phyloP scores from a whole-genome alignment of 2,329 filamentous ascomycete genomes.

The Scedosporium apiospermum region DNA sequence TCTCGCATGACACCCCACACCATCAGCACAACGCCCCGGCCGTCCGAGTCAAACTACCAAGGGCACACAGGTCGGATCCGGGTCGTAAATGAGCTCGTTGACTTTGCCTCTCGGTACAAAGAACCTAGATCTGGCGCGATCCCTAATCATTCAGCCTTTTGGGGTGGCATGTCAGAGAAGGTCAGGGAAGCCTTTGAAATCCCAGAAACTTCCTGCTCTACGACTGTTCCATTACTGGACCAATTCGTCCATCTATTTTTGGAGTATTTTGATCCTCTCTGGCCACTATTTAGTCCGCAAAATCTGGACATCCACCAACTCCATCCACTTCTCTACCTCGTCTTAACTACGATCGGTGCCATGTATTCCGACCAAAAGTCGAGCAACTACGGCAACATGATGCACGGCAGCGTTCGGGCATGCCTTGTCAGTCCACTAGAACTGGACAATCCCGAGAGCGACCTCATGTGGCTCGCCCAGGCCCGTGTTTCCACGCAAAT shows the following conservation, averaged over 20 bases:
- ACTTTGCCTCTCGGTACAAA: not conserved
- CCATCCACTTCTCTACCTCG: not conserved
- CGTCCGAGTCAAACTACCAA: not conserved
- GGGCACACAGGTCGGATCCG: not conserved
- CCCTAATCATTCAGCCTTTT: not conserved
- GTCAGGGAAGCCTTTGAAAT: not conserved
- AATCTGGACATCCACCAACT: not conserved
- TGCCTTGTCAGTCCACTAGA: not conserved
- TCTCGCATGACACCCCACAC: not conserved
- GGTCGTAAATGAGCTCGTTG: not conserved
- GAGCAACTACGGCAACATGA: not conserved
- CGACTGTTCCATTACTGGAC: not conserved
- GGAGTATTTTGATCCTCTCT: not conserved
- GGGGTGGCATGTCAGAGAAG: not conserved
- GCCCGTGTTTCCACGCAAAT: not conserved
- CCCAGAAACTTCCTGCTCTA: not conserved
- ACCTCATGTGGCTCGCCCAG: constrained; percentile 3
- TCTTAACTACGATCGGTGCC: not conserved
- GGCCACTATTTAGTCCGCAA: not conserved
- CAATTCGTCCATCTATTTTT: not conserved
- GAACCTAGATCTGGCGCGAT: not conserved
- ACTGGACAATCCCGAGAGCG: not conserved
- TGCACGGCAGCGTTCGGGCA: not conserved
- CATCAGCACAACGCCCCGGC: not conserved
- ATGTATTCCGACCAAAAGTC: not conserved